Percentiles rank a stretch among this genome's conserved stretches.
Evolutionary conservation across 2,329 filamentous ascomycete genomes (phyloP).

Genomic region (Blastomyces percursus): DNA sequence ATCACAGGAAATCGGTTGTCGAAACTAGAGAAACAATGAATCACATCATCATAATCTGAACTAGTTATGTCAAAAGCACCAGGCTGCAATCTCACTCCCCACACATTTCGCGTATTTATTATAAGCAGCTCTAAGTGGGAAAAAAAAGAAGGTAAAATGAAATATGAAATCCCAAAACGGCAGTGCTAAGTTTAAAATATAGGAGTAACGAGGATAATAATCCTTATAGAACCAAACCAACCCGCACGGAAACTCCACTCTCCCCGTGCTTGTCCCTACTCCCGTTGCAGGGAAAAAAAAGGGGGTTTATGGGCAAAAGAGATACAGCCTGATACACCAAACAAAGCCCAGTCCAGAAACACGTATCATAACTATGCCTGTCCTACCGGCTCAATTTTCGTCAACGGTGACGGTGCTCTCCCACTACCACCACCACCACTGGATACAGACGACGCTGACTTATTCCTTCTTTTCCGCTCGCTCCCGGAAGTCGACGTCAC

Average conservation of each 20-base stretch:
- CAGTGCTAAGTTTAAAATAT: neutral
- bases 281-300: neutral
- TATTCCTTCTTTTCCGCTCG: conserved; percentile 17
- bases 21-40: no score
- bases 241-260: neutral
- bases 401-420: conserved; percentile 12
- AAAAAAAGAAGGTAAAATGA: neutral
- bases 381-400: conserved; percentile 5
- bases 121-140: neutral
- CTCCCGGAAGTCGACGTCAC: conserved; percentile 21
- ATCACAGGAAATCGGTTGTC: no score
- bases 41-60: no score
- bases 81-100: no score
- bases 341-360: neutral
- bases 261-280: neutral
- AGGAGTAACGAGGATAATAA: neutral
- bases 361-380: neutral
- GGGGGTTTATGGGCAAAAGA: neutral
- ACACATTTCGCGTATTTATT: neutral
- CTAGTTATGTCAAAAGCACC: no score
- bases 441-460: conserved; percentile 4
- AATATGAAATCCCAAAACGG: neutral
- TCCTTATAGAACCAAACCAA: neutral
- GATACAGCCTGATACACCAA: neutral
- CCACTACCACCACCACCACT: neutral